Base-by-base conservation (phyloP, 106 monocot species). In the Iris macrosiphon region DNA sequence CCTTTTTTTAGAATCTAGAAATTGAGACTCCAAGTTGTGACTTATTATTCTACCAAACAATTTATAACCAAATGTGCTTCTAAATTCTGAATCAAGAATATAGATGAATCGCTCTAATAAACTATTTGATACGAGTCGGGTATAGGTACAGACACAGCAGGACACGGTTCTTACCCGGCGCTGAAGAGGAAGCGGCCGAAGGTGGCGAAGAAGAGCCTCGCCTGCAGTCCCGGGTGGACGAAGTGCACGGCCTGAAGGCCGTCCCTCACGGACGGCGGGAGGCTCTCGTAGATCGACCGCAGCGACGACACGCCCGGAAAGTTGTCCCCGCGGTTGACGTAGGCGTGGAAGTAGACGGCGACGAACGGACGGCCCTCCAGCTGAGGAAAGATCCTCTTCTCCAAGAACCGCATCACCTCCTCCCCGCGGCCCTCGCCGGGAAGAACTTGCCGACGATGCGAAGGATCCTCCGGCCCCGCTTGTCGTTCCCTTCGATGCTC, bases 141-240 rank as follows among this genome's bases (percentile, higher is more conserved):
- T n/a, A n/a, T n/a, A n/a, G n/a, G n/a, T n/a, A n/a, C n/a, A n/a
- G n/a, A n/a, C n/a, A n/a, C n/a, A n/a, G n/a, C n/a, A n/a, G n/a
- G n/a, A n/a, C n/a, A n/a, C n/a, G n/a, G n/a, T n/a, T n/a, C 34
- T 32, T 79, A 95, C 88, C 79, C 79, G 29, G 73, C 37, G 71
- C 75, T 75, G 73, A 95, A 95, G 62, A 89, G 71, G 75, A 95
- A 79, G 15, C 89, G 72, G 55, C 89, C 95, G 54, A 89, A 56
- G 51, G 94, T 89, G 62, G 88, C 81, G 59, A 95, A 75, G 69
- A 95, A 95, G 61, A 95, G 81, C 31, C 95, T 81, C 31, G 89
- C 42, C 54, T 85, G 85, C 48, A 89, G 76, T 7, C 89, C 89
- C 1, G 89, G 95, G 64, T 89, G 95, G 25, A 95, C 69, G 73